A percentile compares a stretch with the other conserved stretches of the same genome.
Conservation (phyloP, 331 rosid genomes). For the Cydonia oblonga region DNA sequence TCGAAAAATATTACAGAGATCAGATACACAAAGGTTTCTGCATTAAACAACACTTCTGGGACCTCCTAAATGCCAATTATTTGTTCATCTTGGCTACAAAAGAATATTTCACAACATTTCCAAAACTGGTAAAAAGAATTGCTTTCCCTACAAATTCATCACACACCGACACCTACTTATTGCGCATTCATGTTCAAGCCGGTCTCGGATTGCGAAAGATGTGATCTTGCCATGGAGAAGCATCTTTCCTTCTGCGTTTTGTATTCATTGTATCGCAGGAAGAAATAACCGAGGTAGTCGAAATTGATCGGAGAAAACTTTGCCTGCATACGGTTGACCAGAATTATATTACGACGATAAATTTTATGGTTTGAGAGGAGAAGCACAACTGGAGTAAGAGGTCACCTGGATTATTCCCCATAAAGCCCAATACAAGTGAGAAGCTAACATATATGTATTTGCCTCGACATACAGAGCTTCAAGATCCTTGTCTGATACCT, state of each 20-base stretch:
- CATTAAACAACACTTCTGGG: not conserved
- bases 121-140: not conserved
- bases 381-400: slow-evolving; percentile 3
- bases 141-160: slow-evolving; percentile 5
- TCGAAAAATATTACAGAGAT: not conserved
- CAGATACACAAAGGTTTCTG: not conserved
- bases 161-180: not conserved
- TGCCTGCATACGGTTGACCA: slow-evolving; percentile 38
- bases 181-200: slow-evolving; percentile 1
- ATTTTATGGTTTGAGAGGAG: not conserved
- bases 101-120: not conserved
- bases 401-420: slow-evolving; percentile 91
- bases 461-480: slow-evolving; percentile 62
- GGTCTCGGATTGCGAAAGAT: slow-evolving; percentile 26
- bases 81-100: slow-evolving; percentile 10
- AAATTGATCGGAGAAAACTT: slow-evolving; percentile 68
- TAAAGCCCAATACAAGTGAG: slow-evolving; percentile 84
- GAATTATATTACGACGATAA: not conserved
- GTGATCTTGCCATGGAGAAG: slow-evolving; percentile 37
- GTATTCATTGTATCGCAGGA: slow-evolving; percentile 68
- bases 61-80: not conserved
- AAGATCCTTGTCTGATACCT: slow-evolving; percentile 65
- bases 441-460: slow-evolving; percentile 55
- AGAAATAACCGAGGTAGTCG: slow-evolving; percentile 69
- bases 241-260: slow-evolving; percentile 44